These are phyloP conservation scores for Pseudopithomyces chartarum DNA, from an alignment of 2,329 filamentous ascomycete genomes.

Conservation along the genomic window DNA sequence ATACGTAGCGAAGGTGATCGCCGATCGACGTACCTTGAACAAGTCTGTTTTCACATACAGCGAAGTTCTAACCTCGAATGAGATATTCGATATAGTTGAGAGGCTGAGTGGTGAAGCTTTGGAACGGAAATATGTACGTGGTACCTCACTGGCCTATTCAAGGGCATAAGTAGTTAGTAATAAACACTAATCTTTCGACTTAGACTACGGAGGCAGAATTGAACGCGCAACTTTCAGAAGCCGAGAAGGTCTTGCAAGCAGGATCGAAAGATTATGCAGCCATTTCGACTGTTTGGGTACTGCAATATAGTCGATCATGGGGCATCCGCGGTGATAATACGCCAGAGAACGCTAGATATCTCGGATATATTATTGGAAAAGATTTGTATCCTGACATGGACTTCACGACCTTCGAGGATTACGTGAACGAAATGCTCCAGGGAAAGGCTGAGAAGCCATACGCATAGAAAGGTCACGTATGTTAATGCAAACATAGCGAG, in stretches of 20 bases:
- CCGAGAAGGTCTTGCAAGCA: not conserved
- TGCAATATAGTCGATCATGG: constrained; percentile 53
- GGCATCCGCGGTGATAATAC: constrained; percentile 59
- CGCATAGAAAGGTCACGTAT: too few relatives aligned
- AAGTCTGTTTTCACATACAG: constrained; percentile 56
- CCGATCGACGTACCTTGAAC: constrained; percentile 59
- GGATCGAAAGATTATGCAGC: not conserved
- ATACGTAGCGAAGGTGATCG: constrained; percentile 57
- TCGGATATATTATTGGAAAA: constrained; percentile 57
- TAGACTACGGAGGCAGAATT: not conserved
- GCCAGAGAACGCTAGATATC: constrained; percentile 57
- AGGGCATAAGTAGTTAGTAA: not conserved
- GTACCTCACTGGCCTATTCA: not conserved
- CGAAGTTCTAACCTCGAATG: constrained; percentile 52
- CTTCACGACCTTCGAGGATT: constrained; percentile 33
- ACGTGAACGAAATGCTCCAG: constrained; percentile 47
- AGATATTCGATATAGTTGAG: constrained; percentile 55
- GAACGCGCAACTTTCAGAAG: not conserved
- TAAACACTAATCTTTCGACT: not conserved
- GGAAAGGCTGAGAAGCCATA: constrained; percentile 37
- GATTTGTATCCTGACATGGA: constrained; percentile 59
- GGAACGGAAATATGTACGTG: not conserved
- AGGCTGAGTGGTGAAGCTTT: constrained; percentile 8
- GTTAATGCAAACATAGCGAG: constrained; percentile 41
- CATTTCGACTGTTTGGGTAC: not conserved